These are phyloP conservation scores for Albophoma yamanashiensis DNA, from an alignment of 2,329 filamentous ascomycete species.

Conservation along the genomic window DNA sequence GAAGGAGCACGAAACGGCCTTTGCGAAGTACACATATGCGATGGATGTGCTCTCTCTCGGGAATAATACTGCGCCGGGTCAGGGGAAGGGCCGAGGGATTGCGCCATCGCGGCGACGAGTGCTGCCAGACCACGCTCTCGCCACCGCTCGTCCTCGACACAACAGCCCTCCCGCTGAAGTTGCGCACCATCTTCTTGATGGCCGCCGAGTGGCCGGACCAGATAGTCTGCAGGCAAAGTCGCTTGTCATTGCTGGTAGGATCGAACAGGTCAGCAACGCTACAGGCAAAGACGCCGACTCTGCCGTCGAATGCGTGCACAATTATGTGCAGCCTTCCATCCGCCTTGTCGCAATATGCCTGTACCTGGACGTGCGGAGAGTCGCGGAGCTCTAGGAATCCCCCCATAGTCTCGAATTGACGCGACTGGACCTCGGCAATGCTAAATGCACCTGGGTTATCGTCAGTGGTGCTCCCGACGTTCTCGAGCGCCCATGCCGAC, in stretches of 20 bases:
- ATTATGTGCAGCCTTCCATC: constrained; percentile 61
- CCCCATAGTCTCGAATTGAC: constrained; percentile 36
- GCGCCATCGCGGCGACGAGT: constrained; percentile 21
- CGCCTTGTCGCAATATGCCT: constrained; percentile 58
- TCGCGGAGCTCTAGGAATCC: constrained; percentile 14
- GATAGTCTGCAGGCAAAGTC: constrained; percentile 51
- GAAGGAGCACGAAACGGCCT: constrained; percentile 70
- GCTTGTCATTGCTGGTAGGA: constrained; percentile 47
- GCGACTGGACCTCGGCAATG: constrained; percentile 63
- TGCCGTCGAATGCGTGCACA: constrained; percentile 76
- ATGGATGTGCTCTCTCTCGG: constrained; percentile 61
- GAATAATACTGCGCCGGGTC: constrained; percentile 56
- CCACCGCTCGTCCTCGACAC: constrained; percentile 71
- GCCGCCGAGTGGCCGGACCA: constrained; percentile 80
- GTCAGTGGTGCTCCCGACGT: constrained; percentile 61
- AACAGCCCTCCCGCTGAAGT: constrained; percentile 68
- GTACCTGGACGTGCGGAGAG: constrained; percentile 51
- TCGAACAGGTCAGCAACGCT: constrained; percentile 74
- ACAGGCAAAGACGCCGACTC: constrained; percentile 71
- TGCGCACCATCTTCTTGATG: constrained; percentile 79
- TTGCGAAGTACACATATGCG: constrained; percentile 69
- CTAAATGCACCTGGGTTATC: constrained; percentile 68
- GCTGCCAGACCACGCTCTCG: constrained; percentile 76
- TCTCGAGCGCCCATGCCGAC: constrained; percentile 88
- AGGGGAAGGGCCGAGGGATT: constrained; percentile 37